Evolutionary conservation across 345 rosid genomes (phyloP), one percentile per base, ranked within the genome.

Genomic region (Pistacia integerrima): DNA sequence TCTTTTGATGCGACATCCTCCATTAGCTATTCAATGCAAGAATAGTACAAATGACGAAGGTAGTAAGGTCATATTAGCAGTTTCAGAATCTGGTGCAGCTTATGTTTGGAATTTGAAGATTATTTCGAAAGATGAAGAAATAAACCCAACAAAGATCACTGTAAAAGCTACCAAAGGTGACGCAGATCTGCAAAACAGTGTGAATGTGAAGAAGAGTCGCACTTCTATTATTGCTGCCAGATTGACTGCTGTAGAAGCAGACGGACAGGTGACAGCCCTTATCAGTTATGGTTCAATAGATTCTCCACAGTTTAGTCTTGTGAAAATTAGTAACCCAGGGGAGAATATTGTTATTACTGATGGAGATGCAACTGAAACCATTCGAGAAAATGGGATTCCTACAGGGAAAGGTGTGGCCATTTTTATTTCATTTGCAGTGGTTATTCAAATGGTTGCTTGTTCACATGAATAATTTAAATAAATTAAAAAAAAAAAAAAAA

Each of bases 51-150:
- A 63, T 16, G 75, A 73, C 33, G 80, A 78, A 59, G 60, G 69
- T 69, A 77, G 70, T 35, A 30, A 25, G 33, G 65, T 75, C 56
- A 17, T 80, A 80, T 64, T 84, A 65, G 86, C 89, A 67, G 54
- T 84, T 78, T 81, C 80, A 1, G 76, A 80, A 73, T 78, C 83
- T 71, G 85, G 87, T 71, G 74, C 36, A 12, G 84, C 79, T 8
- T 80, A 87, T 35, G 18, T 70, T 3, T 86, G 89, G 87, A 58
- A 80, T 44, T 70, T 83, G 71, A 79, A 79, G n/a, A n/a, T 58
- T 36, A 30, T 33, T 17, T 79, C 77, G 14, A 73, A 73, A 54
- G 78, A 76, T 46, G 79, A 86, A 72, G 57, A 44, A 48, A 74
- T 66, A 58, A 70, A 69, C 70, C 82, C 87, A 25, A 65, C 77